These are phyloP conservation scores for Clitopilus hobsonii DNA, from an alignment of 768 basidiomycete genomes.

Conservation along the genomic window DNA sequence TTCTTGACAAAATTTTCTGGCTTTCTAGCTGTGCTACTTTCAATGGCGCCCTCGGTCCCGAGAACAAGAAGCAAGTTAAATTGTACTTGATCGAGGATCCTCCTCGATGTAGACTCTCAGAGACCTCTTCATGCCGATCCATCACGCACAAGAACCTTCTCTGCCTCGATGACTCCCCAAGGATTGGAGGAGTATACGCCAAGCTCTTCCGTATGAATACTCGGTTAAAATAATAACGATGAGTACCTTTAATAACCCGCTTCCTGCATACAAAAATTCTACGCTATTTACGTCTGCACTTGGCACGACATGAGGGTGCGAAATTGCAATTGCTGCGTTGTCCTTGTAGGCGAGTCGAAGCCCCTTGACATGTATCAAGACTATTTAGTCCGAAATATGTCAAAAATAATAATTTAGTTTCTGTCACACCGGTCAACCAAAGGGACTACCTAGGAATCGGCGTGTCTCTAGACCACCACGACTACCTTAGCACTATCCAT, in stretches of 20 bases:
- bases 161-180: neutral
- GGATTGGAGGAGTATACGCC: neutral
- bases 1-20: constrained; percentile 6
- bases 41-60: neutral
- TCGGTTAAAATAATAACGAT: no score
- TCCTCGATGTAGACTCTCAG: neutral
- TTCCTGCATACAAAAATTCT: no score
- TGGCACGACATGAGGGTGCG: neutral
- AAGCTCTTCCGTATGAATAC: neutral
- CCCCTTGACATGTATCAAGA: no score
- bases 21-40: neutral
- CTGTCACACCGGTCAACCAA: neutral
- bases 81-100: neutral
- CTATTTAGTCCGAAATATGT: no score
- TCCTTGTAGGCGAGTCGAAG: no score
- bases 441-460: constrained; percentile 4
- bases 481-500: constrained; percentile 14
- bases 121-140: neutral
- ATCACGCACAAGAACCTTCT: neutral
- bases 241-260: no score
- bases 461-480: constrained; percentile 7
- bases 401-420: neutral
- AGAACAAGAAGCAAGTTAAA: neutral
- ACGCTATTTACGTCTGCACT: no score
- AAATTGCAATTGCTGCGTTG: neutral